phyloP scores from a whole-genome alignment of 495 filamentous ascomycete genomes.

The Tirmania nivea region DNA sequence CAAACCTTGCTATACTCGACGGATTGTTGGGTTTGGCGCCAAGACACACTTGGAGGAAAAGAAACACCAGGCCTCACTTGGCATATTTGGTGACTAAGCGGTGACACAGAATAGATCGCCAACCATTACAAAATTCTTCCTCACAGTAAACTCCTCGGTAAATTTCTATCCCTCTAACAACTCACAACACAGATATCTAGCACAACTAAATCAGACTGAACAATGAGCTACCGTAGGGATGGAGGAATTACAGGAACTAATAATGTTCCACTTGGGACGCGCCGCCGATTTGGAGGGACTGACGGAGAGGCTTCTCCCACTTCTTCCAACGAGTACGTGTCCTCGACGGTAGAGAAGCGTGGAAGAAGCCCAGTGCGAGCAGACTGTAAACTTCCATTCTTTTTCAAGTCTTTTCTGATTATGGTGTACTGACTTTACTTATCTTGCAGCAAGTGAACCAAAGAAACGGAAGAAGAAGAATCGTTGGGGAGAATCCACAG shows the following conservation, averaged over 20 bases:
- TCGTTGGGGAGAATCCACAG: slow-evolving; percentile 85
- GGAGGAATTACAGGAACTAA: slow-evolving; percentile 89
- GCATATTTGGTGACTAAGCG: too few species aligned
- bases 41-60: too few species aligned
- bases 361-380: slow-evolving; percentile 15
- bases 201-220: background rate
- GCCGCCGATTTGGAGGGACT: slow-evolving; percentile 62
- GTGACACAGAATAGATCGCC: too few species aligned
- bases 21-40: too few species aligned
- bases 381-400: slow-evolving; percentile 5
- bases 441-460: slow-evolving; percentile 3
- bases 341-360: slow-evolving; percentile 8
- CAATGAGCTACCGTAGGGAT: slow-evolving; percentile 19
- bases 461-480: slow-evolving; percentile 76
- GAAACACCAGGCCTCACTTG: too few species aligned
- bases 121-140: too few species aligned
- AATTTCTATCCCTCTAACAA: too few species aligned
- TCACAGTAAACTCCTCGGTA: too few species aligned
- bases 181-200: too few species aligned
- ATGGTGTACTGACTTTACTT: background rate
- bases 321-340: background rate
- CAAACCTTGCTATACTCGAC: too few species aligned
- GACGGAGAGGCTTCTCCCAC: slow-evolving; percentile 21
- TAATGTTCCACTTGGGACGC: slow-evolving; percentile 80
- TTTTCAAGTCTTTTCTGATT: background rate